A percentile compares a stretch with the other conserved stretches of the same genome.
Conservation (phyloP, 305 asterid genomes). For the Rubia tinctorum region DNA sequence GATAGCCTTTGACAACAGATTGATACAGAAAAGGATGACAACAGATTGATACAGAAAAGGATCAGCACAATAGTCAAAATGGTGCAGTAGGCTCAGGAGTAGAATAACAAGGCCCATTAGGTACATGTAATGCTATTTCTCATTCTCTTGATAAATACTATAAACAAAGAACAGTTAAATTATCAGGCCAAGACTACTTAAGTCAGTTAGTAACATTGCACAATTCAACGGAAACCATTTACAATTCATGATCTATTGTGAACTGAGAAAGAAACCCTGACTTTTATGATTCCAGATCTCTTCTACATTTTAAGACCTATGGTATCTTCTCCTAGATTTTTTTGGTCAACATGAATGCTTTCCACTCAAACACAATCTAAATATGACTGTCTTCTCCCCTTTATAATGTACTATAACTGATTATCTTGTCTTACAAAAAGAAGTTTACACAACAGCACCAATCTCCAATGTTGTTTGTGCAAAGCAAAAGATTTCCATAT, state of each 20-base stretch:
- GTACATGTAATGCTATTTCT: neutral
- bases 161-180: neutral
- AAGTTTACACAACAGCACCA: neutral
- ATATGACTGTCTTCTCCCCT: neutral
- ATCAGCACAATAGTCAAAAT: neutral
- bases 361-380: neutral
- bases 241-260: neutral
- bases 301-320: neutral
- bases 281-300: neutral
- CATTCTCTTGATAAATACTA: neutral
- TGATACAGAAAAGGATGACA: neutral
- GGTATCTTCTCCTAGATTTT: neutral
- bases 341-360: neutral
- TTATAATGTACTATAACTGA: neutral
- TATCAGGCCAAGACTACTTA: neutral
- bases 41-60: neutral
- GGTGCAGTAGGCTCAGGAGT: neutral
- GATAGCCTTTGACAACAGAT: neutral
- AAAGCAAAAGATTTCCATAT: neutral
- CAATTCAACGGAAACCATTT: neutral
- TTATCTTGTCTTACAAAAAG: neutral
- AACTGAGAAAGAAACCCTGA: neutral
- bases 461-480: neutral
- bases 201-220: neutral
- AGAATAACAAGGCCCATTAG: neutral